Conservation (phyloP, 805 yeast genomes). For the Wickerhamomyces alni region DNA sequence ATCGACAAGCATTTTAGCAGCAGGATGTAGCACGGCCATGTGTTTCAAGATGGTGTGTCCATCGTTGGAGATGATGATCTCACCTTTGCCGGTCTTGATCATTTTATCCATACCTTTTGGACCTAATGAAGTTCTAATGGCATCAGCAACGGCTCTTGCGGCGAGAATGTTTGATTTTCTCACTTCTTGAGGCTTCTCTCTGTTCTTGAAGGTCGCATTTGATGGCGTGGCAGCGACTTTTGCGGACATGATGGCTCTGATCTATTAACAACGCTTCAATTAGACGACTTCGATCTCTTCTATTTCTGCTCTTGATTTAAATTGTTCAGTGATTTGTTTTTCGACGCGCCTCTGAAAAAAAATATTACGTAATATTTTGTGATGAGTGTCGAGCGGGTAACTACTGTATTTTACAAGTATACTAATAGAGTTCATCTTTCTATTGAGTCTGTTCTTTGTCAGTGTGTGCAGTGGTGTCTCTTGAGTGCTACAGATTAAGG, state of each 20-base stretch:
- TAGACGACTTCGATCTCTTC: too few species aligned
- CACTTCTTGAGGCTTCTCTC: slow-evolving; percentile 97
- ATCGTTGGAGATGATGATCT: slow-evolving; percentile 93
- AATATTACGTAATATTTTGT: not conserved
- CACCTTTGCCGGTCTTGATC: slow-evolving; percentile 91
- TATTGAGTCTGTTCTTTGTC: too few species aligned
- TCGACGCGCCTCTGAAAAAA: slow-evolving; percentile 1
- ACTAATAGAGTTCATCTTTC: too few species aligned
- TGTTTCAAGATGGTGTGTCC: slow-evolving; percentile 96
- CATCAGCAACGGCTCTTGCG: slow-evolving; percentile 97
- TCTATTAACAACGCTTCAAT: too few species aligned
- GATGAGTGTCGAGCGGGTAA: too few species aligned
- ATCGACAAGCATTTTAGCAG: slow-evolving; percentile 97
- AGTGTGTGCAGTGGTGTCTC: too few species aligned
- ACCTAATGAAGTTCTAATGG: slow-evolving; percentile 89
- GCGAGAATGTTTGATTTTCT: slow-evolving; percentile 96
- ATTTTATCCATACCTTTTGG: slow-evolving; percentile 99
- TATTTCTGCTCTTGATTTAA: not conserved
- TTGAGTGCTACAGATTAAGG: too few species aligned
- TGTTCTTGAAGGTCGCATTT: slow-evolving; percentile 86
- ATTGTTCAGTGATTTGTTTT: not conserved
- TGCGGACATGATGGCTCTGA: slow-evolving; percentile 14
- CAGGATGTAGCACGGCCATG: slow-evolving; percentile 98
- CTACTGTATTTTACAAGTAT: too few species aligned
- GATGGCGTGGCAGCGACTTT: slow-evolving; percentile 36